A percentile compares a stretch with the other conserved stretches of the same genome.
Conservation (phyloP, 140 eudicot genomes). For the Erigeron philadelphicus region DNA sequence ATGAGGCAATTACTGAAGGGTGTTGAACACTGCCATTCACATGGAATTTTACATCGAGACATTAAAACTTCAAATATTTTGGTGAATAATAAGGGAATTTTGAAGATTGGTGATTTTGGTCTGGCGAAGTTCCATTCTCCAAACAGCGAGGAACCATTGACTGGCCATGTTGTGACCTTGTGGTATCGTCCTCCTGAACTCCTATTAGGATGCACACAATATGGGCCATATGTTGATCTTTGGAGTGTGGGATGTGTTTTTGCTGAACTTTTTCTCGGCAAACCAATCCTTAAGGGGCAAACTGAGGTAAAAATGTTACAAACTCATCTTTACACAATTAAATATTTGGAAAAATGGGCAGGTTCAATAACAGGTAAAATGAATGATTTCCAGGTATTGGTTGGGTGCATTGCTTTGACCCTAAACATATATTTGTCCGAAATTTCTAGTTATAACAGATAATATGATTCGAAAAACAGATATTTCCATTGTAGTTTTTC, state of each 20-base stretch:
- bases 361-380: neutral
- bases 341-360: neutral
- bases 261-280: conserved; percentile 68
- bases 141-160: conserved; percentile 43
- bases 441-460: no score
- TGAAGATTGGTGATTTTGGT: conserved; percentile 91
- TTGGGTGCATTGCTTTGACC: neutral
- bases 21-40: conserved; percentile 70
- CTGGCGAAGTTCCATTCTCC: conserved; percentile 50
- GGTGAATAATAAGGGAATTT: conserved; percentile 65
- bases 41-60: conserved; percentile 77
- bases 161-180: conserved; percentile 84
- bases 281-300: conserved; percentile 74
- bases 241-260: conserved; percentile 95
- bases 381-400: no score
- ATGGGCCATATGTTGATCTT: conserved; percentile 59
- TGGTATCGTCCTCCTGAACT: conserved; percentile 99
- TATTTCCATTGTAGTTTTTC: no score
- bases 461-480: no score
- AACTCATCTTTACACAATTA: conserved; percentile 1
- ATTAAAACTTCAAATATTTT: conserved; percentile 71
- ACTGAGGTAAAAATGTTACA: conserved; percentile 64
- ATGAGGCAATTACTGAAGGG: conserved; percentile 70
- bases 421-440: neutral
- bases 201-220: conserved; percentile 69